Base-by-base conservation (phyloP, 768 basidiomycete species). In the Podaxis sp. region DNA sequence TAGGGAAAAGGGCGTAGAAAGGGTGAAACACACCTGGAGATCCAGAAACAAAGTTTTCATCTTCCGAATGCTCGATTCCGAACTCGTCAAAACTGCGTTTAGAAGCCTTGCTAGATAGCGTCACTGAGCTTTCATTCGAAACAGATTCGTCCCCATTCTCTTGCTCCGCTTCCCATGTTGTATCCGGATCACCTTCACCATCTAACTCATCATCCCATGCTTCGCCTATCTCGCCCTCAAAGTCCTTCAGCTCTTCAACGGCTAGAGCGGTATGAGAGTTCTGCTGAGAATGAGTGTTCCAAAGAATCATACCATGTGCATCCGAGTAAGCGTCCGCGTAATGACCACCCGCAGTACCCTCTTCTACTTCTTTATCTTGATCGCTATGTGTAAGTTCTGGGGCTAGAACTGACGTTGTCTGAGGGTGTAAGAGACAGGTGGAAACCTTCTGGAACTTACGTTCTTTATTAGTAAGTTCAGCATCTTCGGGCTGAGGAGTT, bases 51-150 rank as follows among this genome's bases (percentile, higher is more conserved):
- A 62, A 60, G 5, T 72, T 72, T 44, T 73, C 75, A 41, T 69
- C 73, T 33, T 75, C 75, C 30, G 55, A 62, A 33, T 74, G 68
- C 13, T 77, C 79, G 37, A 67, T 62, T 56, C 81, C 83, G 63
- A 75, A 69, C 40, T 74, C 72, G 33, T 84, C 81, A 62, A 84
- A 78, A 60, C 82, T 82, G 44, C 86, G 80, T 72, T 89, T 89
- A 13, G 85, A 85, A 44, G 82, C 76, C 68, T 76, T 84, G 68
- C 85, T 87, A 12, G 84, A 85, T 55, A 87, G 73, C 1, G 86
- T 85, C 53, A 78, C 74, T 17, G 82, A 86, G 51, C 82, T 87
- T 60, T 83, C 74, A 62, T 80, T 81, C 15, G 83, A 84, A 7
- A 72, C 73, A 13, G 79, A 76, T 30, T 83, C 83, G 28, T 79